Percentiles rank a stretch among this genome's conserved stretches.
phyloP scores from a whole-genome alignment of 441 rosid species.

The Rhodomyrtus psidioides region DNA sequence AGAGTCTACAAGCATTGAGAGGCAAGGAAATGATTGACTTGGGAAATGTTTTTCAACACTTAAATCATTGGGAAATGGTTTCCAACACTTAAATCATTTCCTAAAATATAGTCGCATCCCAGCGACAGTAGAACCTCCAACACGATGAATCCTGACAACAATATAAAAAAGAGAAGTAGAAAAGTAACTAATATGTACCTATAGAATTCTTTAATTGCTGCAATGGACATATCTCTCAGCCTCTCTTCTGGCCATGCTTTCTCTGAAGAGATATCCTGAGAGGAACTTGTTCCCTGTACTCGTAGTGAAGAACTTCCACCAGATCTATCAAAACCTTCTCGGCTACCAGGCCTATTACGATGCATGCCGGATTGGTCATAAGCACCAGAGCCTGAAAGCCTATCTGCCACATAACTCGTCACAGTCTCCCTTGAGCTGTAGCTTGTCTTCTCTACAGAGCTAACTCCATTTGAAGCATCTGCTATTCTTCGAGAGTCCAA shows the following conservation, averaged over 20 bases:
- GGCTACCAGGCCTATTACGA: slow-evolving; percentile 36
- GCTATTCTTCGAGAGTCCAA: slow-evolving; percentile 56
- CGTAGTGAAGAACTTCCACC: slow-evolving; percentile 37
- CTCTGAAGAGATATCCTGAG: slow-evolving; percentile 43
- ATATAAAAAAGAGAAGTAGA: background rate
- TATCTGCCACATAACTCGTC: slow-evolving; percentile 38
- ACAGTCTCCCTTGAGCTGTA: slow-evolving; percentile 32
- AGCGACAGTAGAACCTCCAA: background rate
- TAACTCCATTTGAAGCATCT: slow-evolving; percentile 52
- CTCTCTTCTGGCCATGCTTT: slow-evolving; percentile 52
- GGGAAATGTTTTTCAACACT: too few relatives aligned
- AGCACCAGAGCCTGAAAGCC: slow-evolving; percentile 38
- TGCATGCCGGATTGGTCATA: slow-evolving; percentile 42
- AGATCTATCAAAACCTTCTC: slow-evolving; percentile 62
- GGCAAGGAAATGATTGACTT: background rate
- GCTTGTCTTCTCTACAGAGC: slow-evolving; percentile 32
- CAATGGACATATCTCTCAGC: slow-evolving; percentile 51
- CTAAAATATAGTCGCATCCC: background rate
- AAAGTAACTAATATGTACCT: slow-evolving; percentile 40
- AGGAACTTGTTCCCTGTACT: slow-evolving; percentile 24
- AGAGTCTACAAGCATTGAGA: background rate
- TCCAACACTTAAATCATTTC: too few relatives aligned
- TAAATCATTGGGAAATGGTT: too few relatives aligned
- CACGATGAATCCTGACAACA: background rate
- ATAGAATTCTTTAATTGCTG: slow-evolving; percentile 84